Evolutionary conservation across 108 stramenopile species (phyloP).

Genomic region (Discostella stelligeroides): DNA sequence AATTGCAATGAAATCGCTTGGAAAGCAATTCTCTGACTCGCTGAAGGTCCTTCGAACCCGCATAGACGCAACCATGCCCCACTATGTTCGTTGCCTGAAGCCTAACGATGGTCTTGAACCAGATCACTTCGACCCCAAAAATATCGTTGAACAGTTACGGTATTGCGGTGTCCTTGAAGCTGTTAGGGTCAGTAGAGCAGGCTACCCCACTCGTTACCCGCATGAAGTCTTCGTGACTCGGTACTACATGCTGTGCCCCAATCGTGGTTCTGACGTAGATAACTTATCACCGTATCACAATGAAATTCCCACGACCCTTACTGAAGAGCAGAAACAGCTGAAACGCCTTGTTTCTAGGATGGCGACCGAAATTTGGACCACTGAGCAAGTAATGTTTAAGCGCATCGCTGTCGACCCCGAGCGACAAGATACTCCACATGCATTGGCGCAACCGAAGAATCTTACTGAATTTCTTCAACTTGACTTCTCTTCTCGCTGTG

Average conservation of each 20-base stretch:
- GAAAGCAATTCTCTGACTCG: slow-evolving; percentile 91
- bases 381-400: slow-evolving; percentile 22
- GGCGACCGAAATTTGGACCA: slow-evolving; percentile 48
- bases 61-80: slow-evolving; percentile 93
- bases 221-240: slow-evolving; percentile 62
- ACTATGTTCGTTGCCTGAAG: slow-evolving; percentile 96
- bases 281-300: slow-evolving; percentile 52
- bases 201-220: slow-evolving; percentile 88
- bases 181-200: slow-evolving; percentile 86
- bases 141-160: slow-evolving; percentile 86
- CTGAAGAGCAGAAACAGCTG: slow-evolving; percentile 50
- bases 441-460: slow-evolving; percentile 43
- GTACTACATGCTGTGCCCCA: slow-evolving; percentile 45
- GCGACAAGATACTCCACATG: slow-evolving; percentile 22
- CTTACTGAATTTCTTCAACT: slow-evolving; percentile 45
- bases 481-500: slow-evolving; percentile 54
- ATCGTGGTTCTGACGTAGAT: slow-evolving; percentile 31
- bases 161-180: slow-evolving; percentile 94
- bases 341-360: slow-evolving; percentile 51
- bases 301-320: slow-evolving; percentile 35
- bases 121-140: slow-evolving; percentile 75
- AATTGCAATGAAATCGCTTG: slow-evolving; percentile 60
- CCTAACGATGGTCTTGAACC: slow-evolving; percentile 88
- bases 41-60: slow-evolving; percentile 86
- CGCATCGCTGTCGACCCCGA: slow-evolving; percentile 10